These are phyloP conservation scores for Acanthamoeba lenticulata DNA, from an alignment of 208 protist genomes.

Conservation along the genomic window DNA sequence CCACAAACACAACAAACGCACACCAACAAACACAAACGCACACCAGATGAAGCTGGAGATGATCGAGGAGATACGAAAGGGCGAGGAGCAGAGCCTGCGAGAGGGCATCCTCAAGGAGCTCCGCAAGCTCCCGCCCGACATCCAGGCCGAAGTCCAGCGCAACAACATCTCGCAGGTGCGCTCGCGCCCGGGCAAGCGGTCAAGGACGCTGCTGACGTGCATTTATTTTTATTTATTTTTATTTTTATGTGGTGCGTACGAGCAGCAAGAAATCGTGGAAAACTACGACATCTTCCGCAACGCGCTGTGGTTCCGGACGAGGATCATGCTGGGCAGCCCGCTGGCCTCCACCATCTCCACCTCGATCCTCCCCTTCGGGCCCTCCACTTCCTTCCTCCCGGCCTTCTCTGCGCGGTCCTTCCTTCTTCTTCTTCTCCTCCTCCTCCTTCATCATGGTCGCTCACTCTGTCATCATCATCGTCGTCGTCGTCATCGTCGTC, in stretches of 20 bases:
- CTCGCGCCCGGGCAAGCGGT: background rate
- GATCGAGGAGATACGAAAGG: slow-evolving; percentile 12
- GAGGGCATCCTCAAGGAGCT: slow-evolving; percentile 44
- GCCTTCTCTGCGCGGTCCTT: slow-evolving; percentile 3
- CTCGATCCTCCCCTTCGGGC: background rate
- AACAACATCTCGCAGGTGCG: background rate
- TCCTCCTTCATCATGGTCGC: background rate
- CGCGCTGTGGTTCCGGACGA: background rate
- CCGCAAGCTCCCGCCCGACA: background rate
- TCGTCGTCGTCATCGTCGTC: background rate
- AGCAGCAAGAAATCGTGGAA: slow-evolving; percentile 25
- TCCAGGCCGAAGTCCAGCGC: background rate
- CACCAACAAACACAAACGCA: background rate
- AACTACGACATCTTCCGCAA: slow-evolving; percentile 54
- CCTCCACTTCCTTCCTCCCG: background rate
- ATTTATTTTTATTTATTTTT: background rate
- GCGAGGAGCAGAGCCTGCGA: background rate
- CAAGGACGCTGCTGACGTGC: background rate
- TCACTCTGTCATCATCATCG: background rate
- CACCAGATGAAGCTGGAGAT: background rate
- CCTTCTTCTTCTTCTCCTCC: background rate
- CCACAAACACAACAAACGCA: background rate
- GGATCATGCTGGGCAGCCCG: slow-evolving; percentile 12
- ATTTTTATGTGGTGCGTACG: background rate
- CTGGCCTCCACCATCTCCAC: background rate